Evolutionary conservation across 441 rosid species (phyloP).

Genomic region (Populus tomentosa): DNA sequence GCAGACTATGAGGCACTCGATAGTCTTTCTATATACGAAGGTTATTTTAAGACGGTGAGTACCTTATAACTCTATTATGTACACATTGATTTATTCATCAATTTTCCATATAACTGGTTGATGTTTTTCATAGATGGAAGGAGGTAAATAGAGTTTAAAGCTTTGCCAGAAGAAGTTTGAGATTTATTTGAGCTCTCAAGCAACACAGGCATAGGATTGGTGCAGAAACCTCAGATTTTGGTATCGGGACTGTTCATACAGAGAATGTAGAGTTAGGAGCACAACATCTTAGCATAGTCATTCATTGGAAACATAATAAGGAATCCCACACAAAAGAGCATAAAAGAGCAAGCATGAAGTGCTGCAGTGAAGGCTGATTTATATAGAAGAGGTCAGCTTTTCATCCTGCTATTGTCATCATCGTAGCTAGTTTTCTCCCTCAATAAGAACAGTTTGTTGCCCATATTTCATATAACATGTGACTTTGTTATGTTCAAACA

Average conservation of each 20-base stretch:
- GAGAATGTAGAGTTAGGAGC: constrained; percentile 23
- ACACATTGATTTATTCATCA: neutral
- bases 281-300: constrained; percentile 13
- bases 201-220: neutral
- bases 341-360: neutral
- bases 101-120: neutral
- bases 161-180: neutral
- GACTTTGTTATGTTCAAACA: too few species aligned
- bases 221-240: constrained; percentile 19
- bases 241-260: constrained; percentile 23
- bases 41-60: constrained; percentile 54
- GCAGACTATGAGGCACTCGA: constrained; percentile 94
- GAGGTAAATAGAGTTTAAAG: neutral
- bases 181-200: neutral
- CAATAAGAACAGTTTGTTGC: neutral
- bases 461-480: neutral
- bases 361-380: constrained; percentile 6
- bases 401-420: neutral
- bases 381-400: neutral
- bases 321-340: neutral
- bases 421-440: too few species aligned
- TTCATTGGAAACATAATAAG: neutral
- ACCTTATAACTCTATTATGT: neutral
- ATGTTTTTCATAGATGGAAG: neutral
- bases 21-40: constrained; percentile 61